phyloP scores from a whole-genome alignment of 768 basidiomycete species.

The Lactifluus piperatus region DNA sequence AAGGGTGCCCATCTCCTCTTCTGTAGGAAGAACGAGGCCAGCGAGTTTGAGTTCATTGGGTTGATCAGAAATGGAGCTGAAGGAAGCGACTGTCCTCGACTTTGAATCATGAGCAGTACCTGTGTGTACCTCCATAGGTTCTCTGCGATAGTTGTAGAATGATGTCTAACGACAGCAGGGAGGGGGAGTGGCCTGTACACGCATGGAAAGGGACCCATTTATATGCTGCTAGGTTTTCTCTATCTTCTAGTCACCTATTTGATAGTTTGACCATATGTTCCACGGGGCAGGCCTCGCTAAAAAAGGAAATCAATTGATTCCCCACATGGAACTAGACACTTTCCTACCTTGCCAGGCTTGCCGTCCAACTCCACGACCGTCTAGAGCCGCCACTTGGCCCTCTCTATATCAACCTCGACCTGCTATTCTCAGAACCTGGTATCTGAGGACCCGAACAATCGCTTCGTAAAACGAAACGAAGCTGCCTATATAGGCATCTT shows the following conservation, averaged over 20 bases:
- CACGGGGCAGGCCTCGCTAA: not conserved
- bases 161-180: not conserved
- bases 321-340: too few relatives aligned
- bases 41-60: conserved; percentile 1
- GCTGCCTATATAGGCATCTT: too few relatives aligned
- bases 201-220: not conserved
- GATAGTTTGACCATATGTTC: not conserved
- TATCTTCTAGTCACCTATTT: not conserved
- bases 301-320: not conserved
- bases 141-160: not conserved
- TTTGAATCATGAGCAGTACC: conserved; percentile 8
- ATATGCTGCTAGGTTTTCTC: not conserved
- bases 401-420: too few relatives aligned
- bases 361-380: too few relatives aligned
- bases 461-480: too few relatives aligned
- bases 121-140: conserved; percentile 14
- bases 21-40: conserved; percentile 19
- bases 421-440: too few relatives aligned
- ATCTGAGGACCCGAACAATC: too few relatives aligned
- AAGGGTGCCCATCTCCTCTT: conserved; percentile 21
- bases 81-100: not conserved
- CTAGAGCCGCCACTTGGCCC: too few relatives aligned
- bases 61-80: not conserved
- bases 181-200: not conserved
- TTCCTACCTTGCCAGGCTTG: too few relatives aligned